Evolutionary conservation across 805 yeast genomes (phyloP).

Genomic region (Wickerhamiella sergipiensis): DNA sequence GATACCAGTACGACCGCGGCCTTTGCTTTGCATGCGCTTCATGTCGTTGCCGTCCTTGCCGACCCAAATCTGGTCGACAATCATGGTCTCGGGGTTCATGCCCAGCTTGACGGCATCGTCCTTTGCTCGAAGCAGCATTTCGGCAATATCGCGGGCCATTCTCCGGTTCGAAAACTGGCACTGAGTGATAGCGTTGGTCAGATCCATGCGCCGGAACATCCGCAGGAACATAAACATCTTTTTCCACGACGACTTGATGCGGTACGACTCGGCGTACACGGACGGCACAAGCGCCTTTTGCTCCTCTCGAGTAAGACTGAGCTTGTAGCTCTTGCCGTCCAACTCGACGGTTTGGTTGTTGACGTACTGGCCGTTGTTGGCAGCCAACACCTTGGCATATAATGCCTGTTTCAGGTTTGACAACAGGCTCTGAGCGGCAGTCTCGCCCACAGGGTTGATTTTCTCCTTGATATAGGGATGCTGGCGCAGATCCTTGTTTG

Average conservation of each 20-base stretch:
- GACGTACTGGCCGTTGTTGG: constrained; percentile 57
- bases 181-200: constrained; percentile 76
- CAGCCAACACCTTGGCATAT: constrained; percentile 44
- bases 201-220: constrained; percentile 55
- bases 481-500: constrained; percentile 14
- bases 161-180: constrained; percentile 77
- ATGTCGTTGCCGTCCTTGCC: constrained; percentile 75
- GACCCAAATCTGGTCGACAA: constrained; percentile 73
- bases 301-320: constrained; percentile 49
- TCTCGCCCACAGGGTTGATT: constrained; percentile 35
- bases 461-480: constrained; percentile 14
- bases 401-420: constrained; percentile 60
- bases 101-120: constrained; percentile 52
- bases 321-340: constrained; percentile 37
- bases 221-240: constrained; percentile 73
- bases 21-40: constrained; percentile 67
- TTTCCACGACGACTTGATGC: constrained; percentile 79
- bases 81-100: constrained; percentile 46
- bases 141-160: constrained; percentile 66
- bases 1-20: constrained; percentile 81
- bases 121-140: constrained; percentile 57
- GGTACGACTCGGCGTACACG: constrained; percentile 62
- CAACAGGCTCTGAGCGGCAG: constrained; percentile 42
- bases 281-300: constrained; percentile 77
- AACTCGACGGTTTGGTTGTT: constrained; percentile 38